Conservation (phyloP, 2,329 filamentous ascomycete genomes). For the Fusarium sp. region DNA sequence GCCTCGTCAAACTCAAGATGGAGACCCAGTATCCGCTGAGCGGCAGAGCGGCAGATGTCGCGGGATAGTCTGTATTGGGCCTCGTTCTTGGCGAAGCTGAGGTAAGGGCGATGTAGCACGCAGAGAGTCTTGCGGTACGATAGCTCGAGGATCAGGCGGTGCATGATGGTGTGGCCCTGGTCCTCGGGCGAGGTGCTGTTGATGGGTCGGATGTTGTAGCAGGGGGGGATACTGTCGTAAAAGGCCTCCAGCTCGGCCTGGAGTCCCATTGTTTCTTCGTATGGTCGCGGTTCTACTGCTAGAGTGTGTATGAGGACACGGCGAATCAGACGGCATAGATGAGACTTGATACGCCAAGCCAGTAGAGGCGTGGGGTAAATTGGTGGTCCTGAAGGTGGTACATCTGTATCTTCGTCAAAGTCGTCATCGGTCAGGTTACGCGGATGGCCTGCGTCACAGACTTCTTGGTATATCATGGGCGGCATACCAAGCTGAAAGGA, state of each 20-base stretch:
- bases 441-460: conserved; percentile 60
- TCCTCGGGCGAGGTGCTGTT: conserved; percentile 57
- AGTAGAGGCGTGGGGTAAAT: conserved; percentile 59
- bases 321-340: conserved; percentile 57
- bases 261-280: conserved; percentile 50
- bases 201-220: conserved; percentile 57
- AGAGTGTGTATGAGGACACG: conserved; percentile 57
- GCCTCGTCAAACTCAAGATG: conserved; percentile 62
- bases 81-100: conserved; percentile 55
- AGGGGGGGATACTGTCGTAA: conserved; percentile 51
- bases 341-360: conserved; percentile 58
- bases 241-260: conserved; percentile 56
- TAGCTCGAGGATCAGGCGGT: conserved; percentile 61
- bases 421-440: conserved; percentile 63
- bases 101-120: conserved; percentile 62
- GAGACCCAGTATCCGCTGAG: conserved; percentile 58
- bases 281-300: conserved; percentile 52
- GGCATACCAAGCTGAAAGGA: conserved; percentile 67
- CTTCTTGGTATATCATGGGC: conserved; percentile 60
- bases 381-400: conserved; percentile 57
- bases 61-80: conserved; percentile 54
- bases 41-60: conserved; percentile 56
- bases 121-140: conserved; percentile 63
- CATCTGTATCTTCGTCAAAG: conserved; percentile 60
- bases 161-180: conserved; percentile 59